phyloP scores from a whole-genome alignment of 1,284 basidiomycete genomes.

The Puccinia sorghi region DNA sequence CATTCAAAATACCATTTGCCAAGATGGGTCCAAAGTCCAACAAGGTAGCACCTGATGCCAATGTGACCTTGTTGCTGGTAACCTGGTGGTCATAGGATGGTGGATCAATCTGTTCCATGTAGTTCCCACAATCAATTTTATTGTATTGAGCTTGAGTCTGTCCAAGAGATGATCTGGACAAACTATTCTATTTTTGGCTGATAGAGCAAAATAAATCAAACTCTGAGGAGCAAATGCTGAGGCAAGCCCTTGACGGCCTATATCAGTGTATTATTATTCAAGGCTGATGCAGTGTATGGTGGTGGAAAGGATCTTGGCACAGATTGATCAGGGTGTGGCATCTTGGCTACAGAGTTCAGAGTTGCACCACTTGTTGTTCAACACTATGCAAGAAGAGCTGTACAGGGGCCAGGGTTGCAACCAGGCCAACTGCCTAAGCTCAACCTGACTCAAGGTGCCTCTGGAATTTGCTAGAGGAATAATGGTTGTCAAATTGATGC shows the following conservation, averaged over 20 bases:
- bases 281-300: background rate
- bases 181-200: conserved; percentile 50
- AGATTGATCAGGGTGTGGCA: conserved; percentile 1
- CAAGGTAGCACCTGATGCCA: conserved; percentile 26
- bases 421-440: too few species aligned
- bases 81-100: conserved; percentile 15
- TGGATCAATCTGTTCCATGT: conserved; percentile 30
- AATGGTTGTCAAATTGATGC: background rate
- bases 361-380: too few species aligned
- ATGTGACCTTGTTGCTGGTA: background rate
- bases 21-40: conserved; percentile 32
- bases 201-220: conserved; percentile 53
- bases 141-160: background rate
- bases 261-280: conserved; percentile 51
- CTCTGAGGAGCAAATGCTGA: conserved; percentile 52
- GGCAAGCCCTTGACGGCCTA: conserved; percentile 52
- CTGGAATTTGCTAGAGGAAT: too few species aligned
- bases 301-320: background rate
- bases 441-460: too few species aligned
- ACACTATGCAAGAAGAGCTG: too few species aligned
- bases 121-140: background rate
- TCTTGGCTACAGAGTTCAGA: too few species aligned
- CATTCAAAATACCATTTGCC: conserved; percentile 52
- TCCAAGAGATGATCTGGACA: conserved; percentile 35
- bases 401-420: too few species aligned